These are phyloP conservation scores for Geosmithia putterillii DNA, from an alignment of 2,329 filamentous ascomycete genomes.

Conservation along the genomic window DNA sequence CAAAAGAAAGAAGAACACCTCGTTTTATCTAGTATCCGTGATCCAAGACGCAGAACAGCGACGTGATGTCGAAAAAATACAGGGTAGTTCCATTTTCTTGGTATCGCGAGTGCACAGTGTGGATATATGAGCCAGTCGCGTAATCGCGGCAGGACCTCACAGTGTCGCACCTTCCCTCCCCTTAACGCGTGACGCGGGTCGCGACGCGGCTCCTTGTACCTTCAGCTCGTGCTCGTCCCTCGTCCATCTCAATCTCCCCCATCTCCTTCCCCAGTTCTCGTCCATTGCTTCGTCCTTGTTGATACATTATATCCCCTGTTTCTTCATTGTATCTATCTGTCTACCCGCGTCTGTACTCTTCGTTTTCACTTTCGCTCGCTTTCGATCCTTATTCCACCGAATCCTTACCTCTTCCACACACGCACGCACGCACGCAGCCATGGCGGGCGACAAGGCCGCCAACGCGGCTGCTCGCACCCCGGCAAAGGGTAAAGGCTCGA, in stretches of 20 bases:
- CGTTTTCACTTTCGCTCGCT: too few species aligned
- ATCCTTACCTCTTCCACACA: background rate
- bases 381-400: background rate
- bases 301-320: background rate
- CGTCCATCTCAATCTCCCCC: background rate
- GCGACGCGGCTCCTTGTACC: background rate
- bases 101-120: too few species aligned
- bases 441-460: slow-evolving; percentile 3
- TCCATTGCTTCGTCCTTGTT: background rate
- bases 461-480: slow-evolving; percentile 17
- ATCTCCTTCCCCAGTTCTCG: background rate
- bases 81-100: too few species aligned
- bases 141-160: background rate
- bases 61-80: too few species aligned
- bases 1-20: too few species aligned
- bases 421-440: too few species aligned
- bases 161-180: background rate
- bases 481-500: slow-evolving; percentile 11
- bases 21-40: too few species aligned
- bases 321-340: background rate
- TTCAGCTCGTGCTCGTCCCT: background rate
- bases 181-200: background rate
- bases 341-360: too few species aligned
- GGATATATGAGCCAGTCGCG: background rate
- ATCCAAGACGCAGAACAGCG: too few species aligned